Conservation (phyloP, 1,139 yeast genomes). For the Candida neerlandica region DNA sequence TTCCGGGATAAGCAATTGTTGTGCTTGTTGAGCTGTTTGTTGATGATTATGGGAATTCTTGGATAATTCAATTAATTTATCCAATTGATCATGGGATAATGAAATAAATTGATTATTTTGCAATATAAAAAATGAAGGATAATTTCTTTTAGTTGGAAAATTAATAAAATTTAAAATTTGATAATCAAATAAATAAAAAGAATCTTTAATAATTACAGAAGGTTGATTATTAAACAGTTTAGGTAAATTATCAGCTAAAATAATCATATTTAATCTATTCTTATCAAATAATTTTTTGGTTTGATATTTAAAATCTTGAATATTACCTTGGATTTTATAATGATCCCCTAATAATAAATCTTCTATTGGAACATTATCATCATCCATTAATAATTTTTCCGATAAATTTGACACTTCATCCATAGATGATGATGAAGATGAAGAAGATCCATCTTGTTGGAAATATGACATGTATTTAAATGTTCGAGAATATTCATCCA, state of each 20-base stretch:
- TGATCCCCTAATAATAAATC: constrained; percentile 30
- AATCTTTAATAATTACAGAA: constrained; percentile 15
- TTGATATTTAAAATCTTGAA: constrained; percentile 9
- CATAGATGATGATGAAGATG: constrained; percentile 34
- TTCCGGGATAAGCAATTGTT: neutral
- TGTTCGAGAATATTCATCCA: constrained; percentile 48
- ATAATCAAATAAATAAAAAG: constrained; percentile 23
- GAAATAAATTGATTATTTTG: constrained; percentile 11
- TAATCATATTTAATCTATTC: constrained; percentile 11
- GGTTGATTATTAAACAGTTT: neutral
- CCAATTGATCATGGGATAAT: constrained; percentile 14
- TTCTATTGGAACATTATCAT: constrained; percentile 3
- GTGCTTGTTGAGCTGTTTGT: no score
- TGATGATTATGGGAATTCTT: no score
- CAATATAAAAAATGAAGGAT: constrained; percentile 11
- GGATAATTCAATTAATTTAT: constrained; percentile 11
- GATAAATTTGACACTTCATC: constrained; percentile 48
- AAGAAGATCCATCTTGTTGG: constrained; percentile 24
- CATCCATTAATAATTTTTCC: constrained; percentile 29
- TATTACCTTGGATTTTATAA: constrained; percentile 23
- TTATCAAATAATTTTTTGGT: constrained; percentile 12
- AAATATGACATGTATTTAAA: constrained; percentile 48
- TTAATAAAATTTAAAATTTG: constrained; percentile 14
- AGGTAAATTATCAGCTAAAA: constrained; percentile 9
- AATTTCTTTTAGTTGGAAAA: neutral